A percentile compares a stretch with the other conserved stretches of the same genome.
Evolutionary conservation across 1,139 yeast species (phyloP).

Genomic region (Saccharomycopsis crataegensis): DNA sequence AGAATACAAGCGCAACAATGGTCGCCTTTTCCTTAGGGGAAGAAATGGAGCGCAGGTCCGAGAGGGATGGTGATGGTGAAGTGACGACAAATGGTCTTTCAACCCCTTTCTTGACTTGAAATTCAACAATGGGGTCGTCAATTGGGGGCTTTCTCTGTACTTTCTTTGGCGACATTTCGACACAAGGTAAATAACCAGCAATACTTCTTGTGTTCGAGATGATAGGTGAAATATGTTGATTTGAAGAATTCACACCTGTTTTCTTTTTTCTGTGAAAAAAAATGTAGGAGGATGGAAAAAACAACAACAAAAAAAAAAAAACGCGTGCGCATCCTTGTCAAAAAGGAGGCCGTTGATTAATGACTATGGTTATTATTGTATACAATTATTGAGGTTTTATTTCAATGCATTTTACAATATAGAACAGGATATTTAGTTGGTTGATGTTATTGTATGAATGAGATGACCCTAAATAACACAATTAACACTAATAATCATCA

Average conservation of each 20-base stretch:
- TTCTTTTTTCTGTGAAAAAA: background rate
- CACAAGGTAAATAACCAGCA: background rate
- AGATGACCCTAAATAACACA: too few relatives aligned
- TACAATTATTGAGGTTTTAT: background rate
- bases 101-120: slow-evolving; percentile 35
- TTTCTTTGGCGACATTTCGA: background rate
- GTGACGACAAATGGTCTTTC: slow-evolving; percentile 35
- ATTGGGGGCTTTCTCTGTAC: background rate
- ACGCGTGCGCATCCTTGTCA: too few relatives aligned
- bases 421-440: background rate
- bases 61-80: slow-evolving; percentile 35
- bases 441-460: background rate
- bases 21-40: slow-evolving; percentile 32
- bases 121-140: slow-evolving; percentile 38
- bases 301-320: too few relatives aligned
- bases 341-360: too few relatives aligned
- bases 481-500: background rate
- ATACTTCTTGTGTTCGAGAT: background rate
- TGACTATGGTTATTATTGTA: too few relatives aligned
- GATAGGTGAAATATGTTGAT: background rate
- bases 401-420: background rate
- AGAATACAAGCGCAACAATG: slow-evolving; percentile 42
- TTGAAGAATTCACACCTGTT: background rate
- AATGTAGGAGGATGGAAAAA: too few relatives aligned
- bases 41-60: slow-evolving; percentile 31